Conservation (phyloP, 2,329 filamentous ascomycete species). For the Stachybotrys echinatus region DNA sequence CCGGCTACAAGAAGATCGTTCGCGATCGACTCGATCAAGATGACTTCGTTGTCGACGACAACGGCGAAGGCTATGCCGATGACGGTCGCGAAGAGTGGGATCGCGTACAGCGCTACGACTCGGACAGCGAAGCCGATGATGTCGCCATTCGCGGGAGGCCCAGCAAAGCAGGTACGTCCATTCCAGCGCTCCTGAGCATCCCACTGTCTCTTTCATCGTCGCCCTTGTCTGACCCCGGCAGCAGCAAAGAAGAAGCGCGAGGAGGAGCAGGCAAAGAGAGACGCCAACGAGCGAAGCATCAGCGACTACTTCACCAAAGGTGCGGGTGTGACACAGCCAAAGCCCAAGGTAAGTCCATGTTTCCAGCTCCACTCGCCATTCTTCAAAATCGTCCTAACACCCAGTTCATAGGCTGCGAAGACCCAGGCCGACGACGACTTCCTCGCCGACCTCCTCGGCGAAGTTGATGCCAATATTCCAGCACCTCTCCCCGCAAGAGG, state of each 20-base stretch:
- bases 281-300: slow-evolving; percentile 87
- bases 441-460: slow-evolving; percentile 74
- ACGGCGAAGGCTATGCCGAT: slow-evolving; percentile 93
- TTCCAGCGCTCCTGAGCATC: background rate
- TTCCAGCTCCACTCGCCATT: too few relatives aligned
- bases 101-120: slow-evolving; percentile 61
- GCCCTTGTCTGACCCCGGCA: too few relatives aligned
- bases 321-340: slow-evolving; percentile 58
- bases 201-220: too few relatives aligned
- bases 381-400: too few relatives aligned
- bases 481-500: slow-evolving; percentile 49
- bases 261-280: slow-evolving; percentile 77
- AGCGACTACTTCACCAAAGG: slow-evolving; percentile 91
- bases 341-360: slow-evolving; percentile 63
- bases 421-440: slow-evolving; percentile 89
- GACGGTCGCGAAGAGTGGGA: slow-evolving; percentile 96
- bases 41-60: slow-evolving; percentile 98
- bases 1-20: slow-evolving; percentile 94
- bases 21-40: slow-evolving; percentile 84
- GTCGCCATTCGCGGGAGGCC: slow-evolving; percentile 37
- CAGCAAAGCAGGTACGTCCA: slow-evolving; percentile 44
- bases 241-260: slow-evolving; percentile 81
- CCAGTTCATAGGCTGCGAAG: slow-evolving; percentile 53
- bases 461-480: slow-evolving; percentile 74
- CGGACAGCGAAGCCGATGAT: slow-evolving; percentile 60